Percentiles rank a stretch among this genome's conserved stretches.
Evolutionary conservation across 1,284 basidiomycete species (phyloP).

Genomic region (Ustilago vetiveriae): DNA sequence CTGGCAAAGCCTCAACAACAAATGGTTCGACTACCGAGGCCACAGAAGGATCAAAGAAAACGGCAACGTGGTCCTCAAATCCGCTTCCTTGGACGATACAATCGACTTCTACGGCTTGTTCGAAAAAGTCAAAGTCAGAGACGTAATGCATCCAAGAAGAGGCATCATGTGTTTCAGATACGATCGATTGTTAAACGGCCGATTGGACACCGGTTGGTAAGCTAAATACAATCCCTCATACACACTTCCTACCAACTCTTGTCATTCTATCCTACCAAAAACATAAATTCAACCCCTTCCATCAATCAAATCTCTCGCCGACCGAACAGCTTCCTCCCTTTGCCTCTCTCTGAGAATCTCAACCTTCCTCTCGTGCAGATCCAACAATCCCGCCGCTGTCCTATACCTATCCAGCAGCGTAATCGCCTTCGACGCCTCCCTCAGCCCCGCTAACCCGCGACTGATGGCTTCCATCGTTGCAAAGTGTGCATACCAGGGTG

Average conservation of each 20-base stretch:
- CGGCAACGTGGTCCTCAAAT: neutral
- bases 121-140: constrained; percentile 26
- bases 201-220: neutral
- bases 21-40: constrained; percentile 18
- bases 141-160: constrained; percentile 41
- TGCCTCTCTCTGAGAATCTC: constrained; percentile 27
- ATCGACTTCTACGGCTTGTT: constrained; percentile 36
- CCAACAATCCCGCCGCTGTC: constrained; percentile 15
- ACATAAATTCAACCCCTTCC: constrained; percentile 8
- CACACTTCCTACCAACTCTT: no score
- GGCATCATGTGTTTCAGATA: constrained; percentile 42
- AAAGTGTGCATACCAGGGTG: constrained; percentile 48
- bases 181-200: constrained; percentile 13
- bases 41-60: constrained; percentile 3
- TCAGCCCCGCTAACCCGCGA: constrained; percentile 12
- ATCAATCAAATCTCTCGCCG: constrained; percentile 36
- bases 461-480: constrained; percentile 44
- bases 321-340: constrained; percentile 23
- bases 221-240: neutral
- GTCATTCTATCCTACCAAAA: neutral
- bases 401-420: constrained; percentile 18
- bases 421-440: constrained; percentile 12
- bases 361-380: constrained; percentile 35
- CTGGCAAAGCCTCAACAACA: constrained; percentile 7
- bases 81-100: constrained; percentile 11